A percentile compares a stretch with the other conserved stretches of the same genome.
Conservation (phyloP, 169 alveolate species). For the Condylostoma magnum region DNA sequence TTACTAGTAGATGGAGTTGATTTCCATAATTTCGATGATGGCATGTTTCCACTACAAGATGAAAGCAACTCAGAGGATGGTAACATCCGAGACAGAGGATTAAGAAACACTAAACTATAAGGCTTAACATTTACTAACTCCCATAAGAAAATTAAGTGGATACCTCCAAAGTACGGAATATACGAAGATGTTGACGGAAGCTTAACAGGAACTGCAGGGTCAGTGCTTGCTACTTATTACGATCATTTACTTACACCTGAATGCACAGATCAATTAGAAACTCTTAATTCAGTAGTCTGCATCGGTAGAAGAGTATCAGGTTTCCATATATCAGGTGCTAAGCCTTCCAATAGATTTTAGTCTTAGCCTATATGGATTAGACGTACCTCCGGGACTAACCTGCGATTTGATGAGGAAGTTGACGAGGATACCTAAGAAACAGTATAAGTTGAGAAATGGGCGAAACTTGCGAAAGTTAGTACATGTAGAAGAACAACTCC, state of each 20-base stretch:
- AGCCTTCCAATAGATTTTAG: no score
- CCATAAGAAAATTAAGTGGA: slow-evolving; percentile 15
- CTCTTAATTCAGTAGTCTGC: neutral
- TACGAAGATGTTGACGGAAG: slow-evolving; percentile 40
- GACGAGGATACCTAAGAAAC: no score
- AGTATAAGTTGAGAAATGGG: no score
- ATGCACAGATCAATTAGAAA: slow-evolving; percentile 12
- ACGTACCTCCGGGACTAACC: no score
- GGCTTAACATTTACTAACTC: neutral
- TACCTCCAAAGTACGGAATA: slow-evolving; percentile 38
- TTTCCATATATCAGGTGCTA: no score
- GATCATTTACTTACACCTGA: slow-evolving; percentile 39
- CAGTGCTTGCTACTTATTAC: slow-evolving; percentile 29
- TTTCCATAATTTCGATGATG: slow-evolving; percentile 32
- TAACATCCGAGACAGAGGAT: slow-evolving; percentile 35
- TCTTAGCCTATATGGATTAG: no score
- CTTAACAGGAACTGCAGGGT: slow-evolving; percentile 16
- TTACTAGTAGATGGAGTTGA: slow-evolving; percentile 27
- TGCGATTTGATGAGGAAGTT: no score
- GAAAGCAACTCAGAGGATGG: slow-evolving; percentile 39
- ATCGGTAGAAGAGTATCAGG: no score
- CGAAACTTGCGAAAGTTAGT: no score
- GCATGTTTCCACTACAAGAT: slow-evolving; percentile 30
- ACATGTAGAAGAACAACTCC: no score
- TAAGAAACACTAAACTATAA: slow-evolving; percentile 9